Percentiles rank a stretch among this genome's conserved stretches.
Evolutionary conservation across 1,139 yeast genomes (phyloP).

Genomic region (Hansenula lynferdii): DNA sequence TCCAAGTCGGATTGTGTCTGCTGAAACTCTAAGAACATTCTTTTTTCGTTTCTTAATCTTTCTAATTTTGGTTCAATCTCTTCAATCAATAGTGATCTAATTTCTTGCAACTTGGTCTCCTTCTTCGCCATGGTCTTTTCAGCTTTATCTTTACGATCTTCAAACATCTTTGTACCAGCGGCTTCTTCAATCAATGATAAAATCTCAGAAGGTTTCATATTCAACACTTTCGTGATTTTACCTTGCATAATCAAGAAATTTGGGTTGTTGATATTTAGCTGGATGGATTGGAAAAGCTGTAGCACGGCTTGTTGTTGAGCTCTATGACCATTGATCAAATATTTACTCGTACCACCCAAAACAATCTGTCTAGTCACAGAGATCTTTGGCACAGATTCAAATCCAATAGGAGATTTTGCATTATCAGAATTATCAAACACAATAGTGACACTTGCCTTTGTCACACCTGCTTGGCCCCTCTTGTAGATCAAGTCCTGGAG

Average conservation of each 20-base stretch:
- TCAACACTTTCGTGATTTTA: constrained; percentile 90
- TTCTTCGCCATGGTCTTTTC: constrained; percentile 88
- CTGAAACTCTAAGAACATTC: constrained; percentile 80
- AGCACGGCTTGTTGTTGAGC: constrained; percentile 95
- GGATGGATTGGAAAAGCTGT: constrained; percentile 89
- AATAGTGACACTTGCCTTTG: constrained; percentile 94
- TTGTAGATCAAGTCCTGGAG: constrained; percentile 92
- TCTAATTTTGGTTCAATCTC: constrained; percentile 94
- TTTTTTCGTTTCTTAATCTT: constrained; percentile 73
- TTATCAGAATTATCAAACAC: constrained; percentile 86
- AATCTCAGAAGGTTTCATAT: constrained; percentile 92
- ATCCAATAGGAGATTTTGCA: constrained; percentile 80
- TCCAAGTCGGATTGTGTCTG: constrained; percentile 81
- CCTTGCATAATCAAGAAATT: constrained; percentile 99
- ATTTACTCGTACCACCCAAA: constrained; percentile 89
- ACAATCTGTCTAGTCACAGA: constrained; percentile 91
- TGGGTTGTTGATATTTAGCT: constrained; percentile 92
- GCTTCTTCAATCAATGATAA: constrained; percentile 94
- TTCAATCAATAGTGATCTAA: constrained; percentile 64
- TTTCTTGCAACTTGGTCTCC: constrained; percentile 78
- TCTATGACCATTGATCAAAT: constrained; percentile 90
- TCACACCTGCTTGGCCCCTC: constrained; percentile 97
- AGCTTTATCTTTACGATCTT: constrained; percentile 89
- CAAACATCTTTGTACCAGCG: constrained; percentile 95
- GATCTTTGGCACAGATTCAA: constrained; percentile 72